Evolutionary conservation across 2,329 filamentous ascomycete genomes (phyloP).

Genomic region (Dactylonectria macrodidyma): DNA sequence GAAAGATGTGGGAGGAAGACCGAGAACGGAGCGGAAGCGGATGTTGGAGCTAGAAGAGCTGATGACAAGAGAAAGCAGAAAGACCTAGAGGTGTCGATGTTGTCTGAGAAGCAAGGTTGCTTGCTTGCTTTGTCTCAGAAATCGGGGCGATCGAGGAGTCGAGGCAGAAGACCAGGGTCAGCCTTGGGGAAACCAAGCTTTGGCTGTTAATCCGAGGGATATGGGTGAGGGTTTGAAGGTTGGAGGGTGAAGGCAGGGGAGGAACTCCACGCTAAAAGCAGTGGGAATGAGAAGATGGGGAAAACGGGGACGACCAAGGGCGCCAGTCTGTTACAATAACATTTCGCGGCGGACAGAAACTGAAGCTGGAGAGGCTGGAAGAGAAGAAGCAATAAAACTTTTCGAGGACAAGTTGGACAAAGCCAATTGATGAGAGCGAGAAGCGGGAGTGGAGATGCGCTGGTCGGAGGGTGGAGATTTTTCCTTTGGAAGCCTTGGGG

Average conservation of each 20-base stretch:
- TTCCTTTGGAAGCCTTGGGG: conserved; percentile 48
- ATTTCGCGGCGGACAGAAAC: conserved; percentile 43
- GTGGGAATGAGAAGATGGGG: conserved; percentile 40
- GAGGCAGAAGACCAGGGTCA: conserved; percentile 32
- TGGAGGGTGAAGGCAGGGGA: conserved; percentile 27
- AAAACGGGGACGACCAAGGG: conserved; percentile 41
- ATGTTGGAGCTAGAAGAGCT: conserved; percentile 12
- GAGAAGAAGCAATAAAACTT: conserved; percentile 49
- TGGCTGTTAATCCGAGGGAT: conserved; percentile 27
- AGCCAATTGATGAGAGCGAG: conserved; percentile 49
- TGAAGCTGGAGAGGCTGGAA: conserved; percentile 47
- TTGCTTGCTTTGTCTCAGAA: conserved; percentile 28
- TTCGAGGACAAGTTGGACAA: conserved; percentile 49
- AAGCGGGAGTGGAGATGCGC: conserved; percentile 49
- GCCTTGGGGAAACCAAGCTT: conserved; percentile 31
- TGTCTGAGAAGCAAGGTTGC: conserved; percentile 32
- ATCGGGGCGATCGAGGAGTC: conserved; percentile 34
- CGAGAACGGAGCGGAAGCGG: conserved; percentile 1
- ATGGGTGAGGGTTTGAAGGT: conserved; percentile 21
- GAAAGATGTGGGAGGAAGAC: conserved; percentile 9
- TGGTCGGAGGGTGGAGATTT: conserved; percentile 47
- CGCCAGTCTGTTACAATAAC: conserved; percentile 46
- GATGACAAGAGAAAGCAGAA: conserved; percentile 7
- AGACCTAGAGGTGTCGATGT: conserved; percentile 16
- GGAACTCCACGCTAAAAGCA: conserved; percentile 40